Evolutionary conservation across 495 filamentous ascomycete genomes (phyloP).

Genomic region (Gamarada debralockiae): DNA sequence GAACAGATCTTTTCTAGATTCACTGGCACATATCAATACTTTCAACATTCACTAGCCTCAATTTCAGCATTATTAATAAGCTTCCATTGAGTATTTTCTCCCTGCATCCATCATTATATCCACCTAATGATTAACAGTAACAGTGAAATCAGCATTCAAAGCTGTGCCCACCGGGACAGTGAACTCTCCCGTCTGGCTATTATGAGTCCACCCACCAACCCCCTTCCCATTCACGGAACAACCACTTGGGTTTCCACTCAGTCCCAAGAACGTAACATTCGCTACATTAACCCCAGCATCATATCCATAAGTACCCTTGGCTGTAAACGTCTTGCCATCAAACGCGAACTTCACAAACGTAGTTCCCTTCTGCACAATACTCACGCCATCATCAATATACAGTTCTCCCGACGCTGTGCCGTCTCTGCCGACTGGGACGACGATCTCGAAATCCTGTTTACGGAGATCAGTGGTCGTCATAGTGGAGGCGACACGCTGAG

Average conservation of each 20-base stretch:
- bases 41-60: too few relatives aligned
- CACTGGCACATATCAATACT: too few relatives aligned
- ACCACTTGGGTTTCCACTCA: neutral
- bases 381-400: slow-evolving; percentile 85
- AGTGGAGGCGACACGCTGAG: slow-evolving; percentile 74
- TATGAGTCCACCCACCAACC: neutral
- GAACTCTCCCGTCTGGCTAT: slow-evolving; percentile 2
- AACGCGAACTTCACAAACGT: slow-evolving; percentile 53
- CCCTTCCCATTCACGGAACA: slow-evolving; percentile 18
- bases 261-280: slow-evolving; percentile 52
- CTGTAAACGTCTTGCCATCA: slow-evolving; percentile 39
- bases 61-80: too few relatives aligned
- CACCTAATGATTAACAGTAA: neutral
- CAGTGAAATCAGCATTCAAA: slow-evolving; percentile 5
- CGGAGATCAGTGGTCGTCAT: slow-evolving; percentile 81
- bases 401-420: slow-evolving; percentile 74
- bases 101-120: too few relatives aligned
- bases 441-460: slow-evolving; percentile 87
- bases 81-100: too few relatives aligned
- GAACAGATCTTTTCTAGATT: too few relatives aligned
- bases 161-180: slow-evolving; percentile 9
- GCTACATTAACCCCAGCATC: slow-evolving; percentile 43
- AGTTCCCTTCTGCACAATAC: slow-evolving; percentile 43
- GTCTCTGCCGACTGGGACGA: slow-evolving; percentile 66
- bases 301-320: slow-evolving; percentile 46